Evolutionary conservation across 257 asterid species (phyloP).

Genomic region (Phtheirospermum japonicum): DNA sequence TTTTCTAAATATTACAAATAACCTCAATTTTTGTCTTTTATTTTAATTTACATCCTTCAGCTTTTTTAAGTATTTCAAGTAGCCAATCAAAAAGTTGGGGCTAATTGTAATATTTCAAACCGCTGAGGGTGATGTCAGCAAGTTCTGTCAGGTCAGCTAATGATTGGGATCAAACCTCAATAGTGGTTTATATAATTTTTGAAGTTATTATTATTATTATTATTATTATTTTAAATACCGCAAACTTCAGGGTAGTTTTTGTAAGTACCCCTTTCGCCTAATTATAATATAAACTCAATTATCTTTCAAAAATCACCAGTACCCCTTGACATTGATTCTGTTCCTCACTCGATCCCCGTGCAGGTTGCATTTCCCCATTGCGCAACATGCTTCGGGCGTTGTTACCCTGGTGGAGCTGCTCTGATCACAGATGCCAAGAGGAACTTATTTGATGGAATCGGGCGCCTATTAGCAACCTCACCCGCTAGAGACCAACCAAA

Average conservation of each 20-base stretch:
- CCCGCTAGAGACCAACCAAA: constrained; percentile 65
- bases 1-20: too few relatives aligned
- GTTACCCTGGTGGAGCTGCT: constrained; percentile 82
- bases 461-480: constrained; percentile 56
- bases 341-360: background rate
- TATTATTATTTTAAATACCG: too few relatives aligned
- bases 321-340: background rate
- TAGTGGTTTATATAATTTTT: too few relatives aligned
- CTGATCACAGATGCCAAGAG: constrained; percentile 67
- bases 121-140: too few relatives aligned
- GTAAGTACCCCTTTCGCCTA: background rate
- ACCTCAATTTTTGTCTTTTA: too few relatives aligned
- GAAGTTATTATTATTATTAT: too few relatives aligned
- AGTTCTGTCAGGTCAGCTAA: too few relatives aligned
- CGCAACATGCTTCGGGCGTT: constrained; percentile 77
- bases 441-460: constrained; percentile 64
- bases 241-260: too few relatives aligned
- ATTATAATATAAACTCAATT: background rate
- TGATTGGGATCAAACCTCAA: background rate
- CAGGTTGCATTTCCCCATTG: constrained; percentile 93
- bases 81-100: background rate
- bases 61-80: too few relatives aligned
- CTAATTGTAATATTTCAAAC: too few relatives aligned
- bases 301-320: background rate
- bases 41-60: too few relatives aligned